Base-by-base conservation (phyloP, 1,284 basidiomycete genomes). In the Sphaerobolus stellatus region DNA sequence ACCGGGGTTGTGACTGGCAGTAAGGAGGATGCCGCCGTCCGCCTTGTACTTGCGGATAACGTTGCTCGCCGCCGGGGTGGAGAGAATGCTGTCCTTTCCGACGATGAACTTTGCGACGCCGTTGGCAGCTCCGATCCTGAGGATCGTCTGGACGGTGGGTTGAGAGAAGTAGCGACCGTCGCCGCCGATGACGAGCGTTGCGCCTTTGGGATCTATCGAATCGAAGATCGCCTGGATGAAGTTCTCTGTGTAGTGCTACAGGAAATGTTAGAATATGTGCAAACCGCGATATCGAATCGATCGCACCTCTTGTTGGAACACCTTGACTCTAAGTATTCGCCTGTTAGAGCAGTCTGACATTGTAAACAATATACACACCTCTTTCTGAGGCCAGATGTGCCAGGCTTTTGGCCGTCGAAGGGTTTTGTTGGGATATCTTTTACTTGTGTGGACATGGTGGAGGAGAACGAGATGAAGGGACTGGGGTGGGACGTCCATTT, bases 1-100 rank as follows among this genome's bases (percentile, higher is more conserved):
- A 59, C 96, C 96, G 9, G 96, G 95, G 75, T 99, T 99, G 81
- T 99, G 96, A 60, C 87, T 91, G 25, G 96, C 96, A n/a, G 96
- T 99, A 61, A 99, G 82, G 47, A 99, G 81, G 73, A 99, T 99
- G 62, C 96, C 96, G 50, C 97, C 96, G 65, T 94, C 88, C 1
- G 95, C 94, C 75, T 98, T 95, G 80, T 93, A 92, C 65, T 91
- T 90, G 60, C 96, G 84, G 73, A 99, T 99, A 63, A 98, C 75
- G 71, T 98, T 94, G 59, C 93, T 97, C 5, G 91, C 96, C 30
- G 97, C 97, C 7, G 96, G 96, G 4, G 96, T 99, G 46, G 97
- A 99, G 50, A 98, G 80, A 68, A 99, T 98, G 25, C 84, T 78
- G 69, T 97, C 80, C 69, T 95, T 84, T 56, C 94, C 94, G 61